Percentiles rank a stretch among this genome's conserved stretches.
phyloP scores from a whole-genome alignment of 1,139 yeast species.

The Scheffersomyces insectosa region DNA sequence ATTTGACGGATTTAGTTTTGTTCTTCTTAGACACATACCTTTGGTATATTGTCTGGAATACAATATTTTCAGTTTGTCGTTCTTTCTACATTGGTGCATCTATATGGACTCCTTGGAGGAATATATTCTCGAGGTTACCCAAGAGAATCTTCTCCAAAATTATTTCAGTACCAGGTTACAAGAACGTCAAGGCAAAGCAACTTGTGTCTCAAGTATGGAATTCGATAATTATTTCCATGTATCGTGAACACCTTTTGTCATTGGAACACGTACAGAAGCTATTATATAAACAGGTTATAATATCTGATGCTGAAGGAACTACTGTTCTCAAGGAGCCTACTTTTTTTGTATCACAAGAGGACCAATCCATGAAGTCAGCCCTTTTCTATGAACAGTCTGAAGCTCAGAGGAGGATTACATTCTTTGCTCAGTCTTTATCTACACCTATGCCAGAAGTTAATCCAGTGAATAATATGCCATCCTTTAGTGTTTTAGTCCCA shows the following conservation, averaged over 20 bases:
- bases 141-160: constrained; percentile 50
- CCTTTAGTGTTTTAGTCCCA: constrained; percentile 52
- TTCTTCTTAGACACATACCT: constrained; percentile 56
- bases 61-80: constrained; percentile 48
- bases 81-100: constrained; percentile 54
- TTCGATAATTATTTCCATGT: constrained; percentile 55
- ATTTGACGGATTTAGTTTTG: constrained; percentile 44
- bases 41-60: constrained; percentile 58
- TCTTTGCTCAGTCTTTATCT: constrained; percentile 55
- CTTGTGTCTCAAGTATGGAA: constrained; percentile 55
- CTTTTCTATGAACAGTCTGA: constrained; percentile 40
- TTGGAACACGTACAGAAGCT: constrained; percentile 51
- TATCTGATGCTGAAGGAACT: constrained; percentile 25
- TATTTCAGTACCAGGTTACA: constrained; percentile 31
- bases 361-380: constrained; percentile 37
- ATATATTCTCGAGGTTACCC: constrained; percentile 51
- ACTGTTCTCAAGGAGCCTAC: constrained; percentile 43
- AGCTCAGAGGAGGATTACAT: constrained; percentile 52
- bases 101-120: constrained; percentile 61
- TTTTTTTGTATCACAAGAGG: constrained; percentile 54
- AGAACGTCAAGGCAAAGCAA: constrained; percentile 31
- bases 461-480: constrained; percentile 46
- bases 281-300: constrained; percentile 39
- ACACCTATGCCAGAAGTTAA: constrained; percentile 53
- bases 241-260: constrained; percentile 54